Percentiles rank a stretch among this genome's conserved stretches.
These are phyloP conservation scores for Yamadazyma dushanensis DNA, from an alignment of 1,139 yeast genomes.

Conservation along the genomic window DNA sequence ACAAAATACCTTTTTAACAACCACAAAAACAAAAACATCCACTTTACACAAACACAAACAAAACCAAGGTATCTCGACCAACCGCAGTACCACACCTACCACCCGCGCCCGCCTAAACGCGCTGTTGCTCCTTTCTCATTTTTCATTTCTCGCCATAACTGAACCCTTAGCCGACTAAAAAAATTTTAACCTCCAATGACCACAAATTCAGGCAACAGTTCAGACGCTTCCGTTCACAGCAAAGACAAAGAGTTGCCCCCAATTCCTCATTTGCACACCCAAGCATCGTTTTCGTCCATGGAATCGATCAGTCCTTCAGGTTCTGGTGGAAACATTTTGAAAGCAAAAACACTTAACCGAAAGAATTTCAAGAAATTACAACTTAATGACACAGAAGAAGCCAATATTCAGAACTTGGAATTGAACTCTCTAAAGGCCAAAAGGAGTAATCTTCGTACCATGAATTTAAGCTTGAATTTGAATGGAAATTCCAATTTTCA, in stretches of 20 bases:
- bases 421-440: constrained; percentile 13
- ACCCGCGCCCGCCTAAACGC: not conserved
- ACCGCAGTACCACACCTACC: no score
- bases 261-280: constrained; percentile 22
- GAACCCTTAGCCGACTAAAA: constrained; percentile 8
- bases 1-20: no score
- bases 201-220: constrained; percentile 29
- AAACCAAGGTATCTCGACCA: no score
- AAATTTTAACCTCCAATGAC: constrained; percentile 10
- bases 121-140: not conserved
- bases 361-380: constrained; percentile 69
- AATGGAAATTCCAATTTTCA: constrained; percentile 10
- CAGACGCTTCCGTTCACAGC: constrained; percentile 27
- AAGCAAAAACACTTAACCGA: constrained; percentile 64
- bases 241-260: constrained; percentile 43
- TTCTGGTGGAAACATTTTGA: constrained; percentile 26
- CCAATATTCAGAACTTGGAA: constrained; percentile 4
- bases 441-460: constrained; percentile 19
- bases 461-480: constrained; percentile 15
- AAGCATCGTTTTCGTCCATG: constrained; percentile 3
- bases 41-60: not conserved
- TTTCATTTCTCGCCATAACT: not conserved
- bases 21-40: not conserved
- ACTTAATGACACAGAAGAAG: constrained; percentile 7
- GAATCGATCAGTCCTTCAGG: not conserved